Evolutionary conservation across 2,329 filamentous ascomycete genomes (phyloP).

Genomic region (Orbilia oligospora): DNA sequence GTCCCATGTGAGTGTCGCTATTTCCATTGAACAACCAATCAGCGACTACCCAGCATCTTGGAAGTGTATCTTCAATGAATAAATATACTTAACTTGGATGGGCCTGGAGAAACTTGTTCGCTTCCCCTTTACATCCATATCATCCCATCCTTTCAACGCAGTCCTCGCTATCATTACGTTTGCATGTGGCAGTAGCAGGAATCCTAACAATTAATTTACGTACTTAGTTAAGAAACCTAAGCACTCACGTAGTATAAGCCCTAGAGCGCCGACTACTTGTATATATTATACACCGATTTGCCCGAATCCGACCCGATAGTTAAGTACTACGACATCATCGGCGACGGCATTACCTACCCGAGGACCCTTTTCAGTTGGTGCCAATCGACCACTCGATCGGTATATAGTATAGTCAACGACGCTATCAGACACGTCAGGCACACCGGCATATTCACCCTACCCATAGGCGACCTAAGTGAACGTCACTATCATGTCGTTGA

Average conservation of each 20-base stretch:
- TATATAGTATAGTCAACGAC: slow-evolving; percentile 7
- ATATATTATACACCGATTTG: neutral
- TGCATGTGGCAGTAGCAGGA: neutral
- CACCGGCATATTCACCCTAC: neutral
- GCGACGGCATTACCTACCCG: neutral
- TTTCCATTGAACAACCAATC: slow-evolving; percentile 25
- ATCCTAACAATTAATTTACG: slow-evolving; percentile 1
- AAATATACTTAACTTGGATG: slow-evolving; percentile 10
- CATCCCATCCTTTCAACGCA: neutral
- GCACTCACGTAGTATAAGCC: too few species aligned
- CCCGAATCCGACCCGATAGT: neutral
- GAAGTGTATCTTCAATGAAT: neutral
- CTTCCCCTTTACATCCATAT: slow-evolving; percentile 7
- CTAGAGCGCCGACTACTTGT: too few species aligned
- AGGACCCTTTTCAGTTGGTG: neutral
- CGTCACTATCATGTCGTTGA: slow-evolving; percentile 71
- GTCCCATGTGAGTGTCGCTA: slow-evolving; percentile 5
- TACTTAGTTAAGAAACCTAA: too few species aligned
- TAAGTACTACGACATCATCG: neutral
- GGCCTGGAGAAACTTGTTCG: slow-evolving; percentile 9
- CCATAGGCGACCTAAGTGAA: neutral
- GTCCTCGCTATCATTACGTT: neutral
- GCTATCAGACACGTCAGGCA: slow-evolving; percentile 41
- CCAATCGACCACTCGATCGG: neutral
- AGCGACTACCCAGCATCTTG: slow-evolving; percentile 13